These are phyloP conservation scores for Monosporascus sp. DNA, from an alignment of 2,329 filamentous ascomycete genomes.

Conservation along the genomic window DNA sequence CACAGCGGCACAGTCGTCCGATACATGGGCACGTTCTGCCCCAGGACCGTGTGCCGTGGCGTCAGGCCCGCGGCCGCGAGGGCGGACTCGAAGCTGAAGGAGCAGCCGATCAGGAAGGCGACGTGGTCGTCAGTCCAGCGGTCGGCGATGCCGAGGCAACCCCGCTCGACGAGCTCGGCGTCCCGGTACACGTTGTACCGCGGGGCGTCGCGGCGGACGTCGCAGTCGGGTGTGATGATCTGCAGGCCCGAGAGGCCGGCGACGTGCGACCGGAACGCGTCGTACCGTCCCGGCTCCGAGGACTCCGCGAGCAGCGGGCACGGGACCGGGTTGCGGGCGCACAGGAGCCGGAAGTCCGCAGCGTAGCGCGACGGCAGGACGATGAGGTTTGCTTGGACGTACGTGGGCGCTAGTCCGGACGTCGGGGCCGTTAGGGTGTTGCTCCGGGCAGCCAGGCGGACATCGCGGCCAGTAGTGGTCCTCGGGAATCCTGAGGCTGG, in stretches of 20 bases:
- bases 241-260: constrained; percentile 10
- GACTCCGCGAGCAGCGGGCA: constrained; percentile 56
- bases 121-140: constrained; percentile 56
- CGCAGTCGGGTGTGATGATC: constrained; percentile 35
- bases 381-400: constrained; percentile 59
- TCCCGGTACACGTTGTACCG: constrained; percentile 54
- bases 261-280: constrained; percentile 30
- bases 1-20: constrained; percentile 49
- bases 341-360: constrained; percentile 52
- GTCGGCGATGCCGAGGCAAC: constrained; percentile 36
- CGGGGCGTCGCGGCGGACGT: constrained; percentile 54
- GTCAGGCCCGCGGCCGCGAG: constrained; percentile 44
- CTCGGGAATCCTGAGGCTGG: no score
- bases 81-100: constrained; percentile 58
- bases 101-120: constrained; percentile 59
- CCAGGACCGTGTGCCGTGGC: constrained; percentile 43
- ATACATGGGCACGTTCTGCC: constrained; percentile 57
- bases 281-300: constrained; percentile 34
- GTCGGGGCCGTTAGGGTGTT: constrained; percentile 39
- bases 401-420: constrained; percentile 48
- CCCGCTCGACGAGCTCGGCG: constrained; percentile 33
- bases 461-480: constrained; percentile 28
- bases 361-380: constrained; percentile 53
- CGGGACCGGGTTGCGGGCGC: constrained; percentile 55
- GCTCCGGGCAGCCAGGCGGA: constrained; percentile 38